Conservation (phyloP, 495 filamentous ascomycete species). For the Oleoguttula mirabilis region DNA sequence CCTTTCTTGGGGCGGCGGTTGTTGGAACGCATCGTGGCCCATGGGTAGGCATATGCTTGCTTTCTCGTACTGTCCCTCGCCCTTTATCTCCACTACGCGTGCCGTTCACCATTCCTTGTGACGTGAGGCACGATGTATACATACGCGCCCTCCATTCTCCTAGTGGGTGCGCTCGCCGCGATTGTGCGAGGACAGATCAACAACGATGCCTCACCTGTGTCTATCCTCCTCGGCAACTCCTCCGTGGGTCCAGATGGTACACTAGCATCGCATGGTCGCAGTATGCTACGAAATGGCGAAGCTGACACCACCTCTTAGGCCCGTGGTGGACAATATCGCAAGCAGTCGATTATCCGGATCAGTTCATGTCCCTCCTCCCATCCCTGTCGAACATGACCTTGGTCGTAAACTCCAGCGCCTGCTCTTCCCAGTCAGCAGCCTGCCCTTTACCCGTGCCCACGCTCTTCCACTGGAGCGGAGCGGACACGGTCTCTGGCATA, state of each 20-base stretch:
- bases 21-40: no score
- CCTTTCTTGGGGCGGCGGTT: no score
- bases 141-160: no score
- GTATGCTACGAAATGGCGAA: neutral
- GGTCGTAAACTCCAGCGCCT: neutral
- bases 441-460: neutral
- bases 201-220: no score
- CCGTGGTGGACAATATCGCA: neutral
- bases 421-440: neutral
- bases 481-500: neutral
- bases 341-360: neutral
- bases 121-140: no score
- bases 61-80: no score
- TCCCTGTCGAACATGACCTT: neutral
- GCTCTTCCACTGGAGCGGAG: neutral
- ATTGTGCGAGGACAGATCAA: no score
- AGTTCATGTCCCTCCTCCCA: neutral
- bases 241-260: conserved; percentile 6
- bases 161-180: no score
- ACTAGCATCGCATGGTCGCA: neutral
- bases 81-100: no score
- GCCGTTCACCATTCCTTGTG: no score
- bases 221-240: neutral
- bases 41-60: no score
- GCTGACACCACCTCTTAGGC: neutral